phyloP scores from a whole-genome alignment of 2,329 filamentous ascomycete genomes.

The Aspergillus cejpii region DNA sequence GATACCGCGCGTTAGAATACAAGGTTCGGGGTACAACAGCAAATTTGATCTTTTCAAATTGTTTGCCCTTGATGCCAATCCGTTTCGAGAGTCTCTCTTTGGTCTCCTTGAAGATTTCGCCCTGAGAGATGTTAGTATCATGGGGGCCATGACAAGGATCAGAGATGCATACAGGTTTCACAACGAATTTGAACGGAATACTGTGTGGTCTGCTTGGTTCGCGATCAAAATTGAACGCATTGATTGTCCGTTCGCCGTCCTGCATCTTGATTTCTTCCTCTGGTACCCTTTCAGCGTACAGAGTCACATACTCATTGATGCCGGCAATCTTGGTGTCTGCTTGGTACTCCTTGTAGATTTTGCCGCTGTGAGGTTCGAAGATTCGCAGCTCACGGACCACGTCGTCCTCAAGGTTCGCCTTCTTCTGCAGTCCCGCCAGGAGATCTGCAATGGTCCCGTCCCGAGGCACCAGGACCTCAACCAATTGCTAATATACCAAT shows the following conservation, averaged over 20 bases:
- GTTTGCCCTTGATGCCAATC: conserved; percentile 93
- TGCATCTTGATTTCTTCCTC: conserved; percentile 58
- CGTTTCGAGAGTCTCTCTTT: conserved; percentile 91
- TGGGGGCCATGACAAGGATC: neutral
- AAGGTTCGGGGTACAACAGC: conserved; percentile 64
- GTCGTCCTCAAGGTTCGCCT: conserved; percentile 71
- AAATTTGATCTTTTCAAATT: conserved; percentile 98
- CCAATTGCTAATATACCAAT: conserved; percentile 54
- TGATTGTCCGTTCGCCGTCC: conserved; percentile 62
- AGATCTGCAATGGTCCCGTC: conserved; percentile 75
- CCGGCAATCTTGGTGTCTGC: conserved; percentile 67
- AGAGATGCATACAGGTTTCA: conserved; percentile 62
- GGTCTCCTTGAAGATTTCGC: conserved; percentile 80
- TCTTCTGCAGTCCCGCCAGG: conserved; percentile 68
- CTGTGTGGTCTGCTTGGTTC: conserved; percentile 79
- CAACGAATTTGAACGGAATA: conserved; percentile 81
- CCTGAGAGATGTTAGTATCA: conserved; percentile 43
- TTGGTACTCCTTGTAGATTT: conserved; percentile 71
- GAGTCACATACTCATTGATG: conserved; percentile 75
- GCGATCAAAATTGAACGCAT: conserved; percentile 86
- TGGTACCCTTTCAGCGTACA: conserved; percentile 76
- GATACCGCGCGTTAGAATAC: conserved; percentile 72
- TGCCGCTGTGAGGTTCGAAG: conserved; percentile 75
- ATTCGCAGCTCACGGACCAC: conserved; percentile 66
- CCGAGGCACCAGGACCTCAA: conserved; percentile 81